Base-by-base conservation (phyloP, 1,284 basidiomycete genomes). In the Lentinus polychrous region DNA sequence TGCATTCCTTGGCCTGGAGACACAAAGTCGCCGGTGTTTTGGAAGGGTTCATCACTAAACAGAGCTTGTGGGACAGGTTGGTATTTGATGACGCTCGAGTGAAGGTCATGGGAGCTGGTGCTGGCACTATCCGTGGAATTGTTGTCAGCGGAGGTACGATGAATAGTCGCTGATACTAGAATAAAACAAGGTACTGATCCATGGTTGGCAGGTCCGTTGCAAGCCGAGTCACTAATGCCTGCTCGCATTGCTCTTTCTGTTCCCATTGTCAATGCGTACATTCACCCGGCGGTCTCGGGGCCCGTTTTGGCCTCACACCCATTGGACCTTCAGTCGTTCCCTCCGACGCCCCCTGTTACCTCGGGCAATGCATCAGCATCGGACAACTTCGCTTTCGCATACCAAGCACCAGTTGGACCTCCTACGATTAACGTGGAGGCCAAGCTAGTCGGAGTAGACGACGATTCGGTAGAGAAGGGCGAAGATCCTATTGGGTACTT, bases 51-150 rank as follows among this genome's bases (percentile, higher is more conserved):
- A 56, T 87, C 35, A 84, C 78, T 12, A 85, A 81, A 58, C 82
- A 87, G 47, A 83, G 83, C 52, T 65, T 89, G 14, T 91, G 87
- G 86, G 87, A 91, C 59, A 75, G 84, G 38, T 66, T 83, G 12
- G 76, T 88, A 22, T 84, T 88, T 57, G 81, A 83, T 52, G 65
- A 65, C 18, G 86, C 86, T 3, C 74, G 88, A 37, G 73, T 71
- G 23, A 65, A 67, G 51, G 73, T 81, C 5, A 64, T 87, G 50
- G 83, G 80, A 38, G 74, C 76, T 24, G 71, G 73, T 51, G 76
- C 78, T 2, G 69, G 73, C 1, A 79, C 81, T 15, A 55, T 90
- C 37, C 69, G 86, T 50, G 77, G 69, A 18, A 70, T 83, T 2
- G 66, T 90, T 46, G 73, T 84, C 49, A 77, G 78, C 49, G 84